Conservation (phyloP, 208 protist genomes). For the Crithidia fasciculata region DNA sequence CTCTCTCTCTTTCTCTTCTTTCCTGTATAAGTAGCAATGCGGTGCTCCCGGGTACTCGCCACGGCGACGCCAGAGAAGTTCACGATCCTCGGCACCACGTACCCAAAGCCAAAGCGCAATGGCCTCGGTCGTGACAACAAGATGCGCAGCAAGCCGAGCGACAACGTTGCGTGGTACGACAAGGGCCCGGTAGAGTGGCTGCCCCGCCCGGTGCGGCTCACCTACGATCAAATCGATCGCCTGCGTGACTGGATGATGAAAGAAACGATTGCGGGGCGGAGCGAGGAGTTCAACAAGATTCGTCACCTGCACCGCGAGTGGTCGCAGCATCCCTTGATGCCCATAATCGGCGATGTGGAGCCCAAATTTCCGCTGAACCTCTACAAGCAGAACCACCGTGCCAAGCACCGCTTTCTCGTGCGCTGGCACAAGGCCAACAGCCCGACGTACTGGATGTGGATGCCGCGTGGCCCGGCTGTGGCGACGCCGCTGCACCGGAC, state of each 20-base stretch:
- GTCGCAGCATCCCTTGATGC: slow-evolving; percentile 88
- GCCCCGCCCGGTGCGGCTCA: slow-evolving; percentile 83
- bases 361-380: slow-evolving; percentile 90
- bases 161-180: slow-evolving; percentile 92
- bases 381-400: slow-evolving; percentile 91
- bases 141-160: slow-evolving; percentile 89
- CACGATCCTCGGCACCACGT: slow-evolving; percentile 74
- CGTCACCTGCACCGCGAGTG: slow-evolving; percentile 86
- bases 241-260: slow-evolving; percentile 92
- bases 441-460: slow-evolving; percentile 87
- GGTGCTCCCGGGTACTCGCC: slow-evolving; percentile 33
- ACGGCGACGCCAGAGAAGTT: slow-evolving; percentile 85
- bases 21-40: slow-evolving; percentile 33
- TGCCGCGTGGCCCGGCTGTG: slow-evolving; percentile 70
- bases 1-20: slow-evolving; percentile 5
- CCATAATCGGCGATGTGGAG: slow-evolving; percentile 89
- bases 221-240: slow-evolving; percentile 79
- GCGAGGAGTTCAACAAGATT: slow-evolving; percentile 76
- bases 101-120: slow-evolving; percentile 63
- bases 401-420: slow-evolving; percentile 79
- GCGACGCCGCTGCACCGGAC: slow-evolving; percentile 69
- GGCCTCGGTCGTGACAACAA: slow-evolving; percentile 83
- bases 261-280: slow-evolving; percentile 73
- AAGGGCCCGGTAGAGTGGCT: slow-evolving; percentile 91
- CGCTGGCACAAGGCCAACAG: slow-evolving; percentile 93